Evolutionary conservation across 2,329 filamentous ascomycete species (phyloP), one percentile per base, ranked within the genome.

Genomic region (Corynespora cassiicola): DNA sequence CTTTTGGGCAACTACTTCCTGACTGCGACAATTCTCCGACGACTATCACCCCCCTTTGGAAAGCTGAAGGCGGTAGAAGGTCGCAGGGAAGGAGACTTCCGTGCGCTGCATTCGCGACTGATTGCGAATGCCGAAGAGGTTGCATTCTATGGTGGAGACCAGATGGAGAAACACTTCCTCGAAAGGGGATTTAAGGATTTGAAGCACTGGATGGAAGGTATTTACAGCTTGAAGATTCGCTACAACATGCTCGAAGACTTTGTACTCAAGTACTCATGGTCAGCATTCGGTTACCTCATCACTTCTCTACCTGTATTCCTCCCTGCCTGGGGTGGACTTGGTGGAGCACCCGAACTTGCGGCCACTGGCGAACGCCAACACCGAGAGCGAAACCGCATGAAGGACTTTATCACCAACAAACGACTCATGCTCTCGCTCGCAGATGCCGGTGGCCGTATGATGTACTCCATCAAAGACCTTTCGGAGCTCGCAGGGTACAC

Each of bases 181-280:
- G 90, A 95, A 59, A 86, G 84, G 60, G 91, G 95, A 55, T 99
- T 96, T 75, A 89, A 86, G 66, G 94, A 92, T 30, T 77, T 99
- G 18, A 94, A 94, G 69, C 86, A 82, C 48, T 96, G 91, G 88
- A 97, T 99, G 92, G 94, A 99, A 66, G 87, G 89, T 28, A 96
- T 99, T 50, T 99, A 99, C 71, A 91, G 90, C 68, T 84, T 97
- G 52, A 96, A 96, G 50, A 96, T 99, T 52, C 86, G 90, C 11
- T 99, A 99, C 75, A 99, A 97, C 66, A 99, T 99, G 75, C 83
- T 99, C 1, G 94, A 99, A 65, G 94, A 99, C 66, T 96, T 99
- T 60, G 90, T 99, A 31, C 75, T 99, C 43, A 99, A 99, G 68
- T 99, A 99, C 66, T 94, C 90, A 51, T 99, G 94, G 94, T 97